Base-by-base conservation (phyloP, 2,329 filamentous ascomycete genomes). In the Hypoxylon sp. region DNA sequence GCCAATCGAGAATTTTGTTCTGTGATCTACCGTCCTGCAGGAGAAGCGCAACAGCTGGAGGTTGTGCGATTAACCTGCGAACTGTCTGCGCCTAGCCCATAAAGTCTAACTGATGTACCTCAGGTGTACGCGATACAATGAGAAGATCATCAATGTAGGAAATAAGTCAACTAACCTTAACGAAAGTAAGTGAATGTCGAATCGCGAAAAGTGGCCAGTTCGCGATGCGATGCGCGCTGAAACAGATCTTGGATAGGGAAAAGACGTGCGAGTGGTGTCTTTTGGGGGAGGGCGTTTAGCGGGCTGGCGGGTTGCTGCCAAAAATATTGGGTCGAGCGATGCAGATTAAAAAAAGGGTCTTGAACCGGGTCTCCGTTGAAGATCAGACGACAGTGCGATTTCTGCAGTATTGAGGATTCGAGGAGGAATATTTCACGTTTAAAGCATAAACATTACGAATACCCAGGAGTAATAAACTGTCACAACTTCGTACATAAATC, bases 151-250 rank as follows among this genome's bases (percentile, higher is more conserved):
- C 16, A 43, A 55, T 8, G 7, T 48, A 52, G 7, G 23, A 63
- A 56, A 61, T 11, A 46, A 34, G 11, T 37, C 19, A 43, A 70
- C 67, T 60, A 59, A 70, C 67, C 67, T 70, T 56, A 29, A 29
- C 46, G 51, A 58, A 54, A 61, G 64, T 47, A 69, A 54, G 63
- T 53, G 67, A 67, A 47, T 50, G 61, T 57, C 29, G 58, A 63
- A 54, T 57, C 53, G 53, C 63, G 56, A 41, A 41, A 62, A 55
- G 53, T 56, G 61, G 58, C 53, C 61, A 61, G 58, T 65, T 65
- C 64, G 59, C 65, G 59, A 68, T 65, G 58, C 64, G 58, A 67
- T 65, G 43, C 48, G 58, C 47, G 51, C 61, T 57, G 54, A 53
- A 67, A 63, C 32, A 63, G 64, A 67, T 64, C 67, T 69, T 61